Base-by-base conservation (phyloP, 345 rosid genomes). In the Sonneratia alba region DNA sequence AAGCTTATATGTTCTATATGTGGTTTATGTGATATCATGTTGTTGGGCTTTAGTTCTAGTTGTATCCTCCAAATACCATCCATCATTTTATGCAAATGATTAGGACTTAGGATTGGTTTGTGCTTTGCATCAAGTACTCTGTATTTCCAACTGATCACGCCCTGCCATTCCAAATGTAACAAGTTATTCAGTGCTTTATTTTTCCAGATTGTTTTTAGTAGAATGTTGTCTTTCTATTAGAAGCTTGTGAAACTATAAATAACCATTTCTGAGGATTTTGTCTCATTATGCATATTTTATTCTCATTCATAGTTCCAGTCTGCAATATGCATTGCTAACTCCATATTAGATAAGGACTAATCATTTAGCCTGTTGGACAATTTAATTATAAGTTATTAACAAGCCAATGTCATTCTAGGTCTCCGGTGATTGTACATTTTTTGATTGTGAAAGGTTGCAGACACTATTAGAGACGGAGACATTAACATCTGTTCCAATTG, bases 401-500 rank as follows among this genome's bases (percentile, higher is more conserved):
- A 15, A 63, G 64, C 36, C 72, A 66, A 49, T 76, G 65, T 81
- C 79, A 61, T 81, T 77, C 64, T 75, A 95, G 99, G 99, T 92
- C 59, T 84, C 97, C 71, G 97, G 97, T 70, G 99, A 95, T 79
- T 92, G 97, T 81, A 85, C 87, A 49, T 92, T 85, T 81, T 95
- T 90, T 81, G 97, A 95, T 82, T 95, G 97, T 88, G 83, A 87
- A 77, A 80, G 76, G 78, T 77, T 95, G 85, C 89, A 91, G n/a
- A 70, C 63, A 69, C 79, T 95, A 79, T 83, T 92, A 82, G 86
- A 85, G 78, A 79, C 71, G n/a, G 88, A 83, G 76, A 73, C 75
- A 37, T 76, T 92, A 77, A 66, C 80, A 75, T 88, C 85, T 81
- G 97, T 95, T 75, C 99, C 99, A 12, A 89, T 95, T 83, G 99